Conservation (phyloP, 352 stramenopile genomes). For the Globisporangium orthogonon region DNA sequence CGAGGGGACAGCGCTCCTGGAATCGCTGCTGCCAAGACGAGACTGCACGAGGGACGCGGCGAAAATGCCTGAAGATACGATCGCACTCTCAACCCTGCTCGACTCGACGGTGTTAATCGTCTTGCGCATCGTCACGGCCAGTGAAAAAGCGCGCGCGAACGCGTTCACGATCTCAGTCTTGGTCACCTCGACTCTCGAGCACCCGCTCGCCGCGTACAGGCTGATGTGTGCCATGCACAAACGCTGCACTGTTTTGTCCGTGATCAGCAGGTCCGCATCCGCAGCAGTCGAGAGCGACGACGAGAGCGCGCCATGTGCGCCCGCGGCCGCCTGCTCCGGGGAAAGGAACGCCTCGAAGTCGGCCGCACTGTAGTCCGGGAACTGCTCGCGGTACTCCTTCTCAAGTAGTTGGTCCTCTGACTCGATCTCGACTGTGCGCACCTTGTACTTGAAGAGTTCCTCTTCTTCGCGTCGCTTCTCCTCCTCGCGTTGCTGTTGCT, state of each 20-base stretch:
- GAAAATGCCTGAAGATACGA: conserved; percentile 47
- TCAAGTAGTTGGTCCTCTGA: conserved; percentile 84
- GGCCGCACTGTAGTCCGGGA: conserved; percentile 86
- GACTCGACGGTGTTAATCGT: conserved; percentile 54
- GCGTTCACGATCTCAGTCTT: conserved; percentile 45
- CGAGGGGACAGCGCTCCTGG: conserved; percentile 30
- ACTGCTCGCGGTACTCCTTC: conserved; percentile 88
- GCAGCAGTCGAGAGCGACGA: conserved; percentile 10
- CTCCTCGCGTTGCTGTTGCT: conserved; percentile 74
- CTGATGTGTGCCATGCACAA: conserved; percentile 66
- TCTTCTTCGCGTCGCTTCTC: conserved; percentile 68
- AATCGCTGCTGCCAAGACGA: conserved; percentile 41
- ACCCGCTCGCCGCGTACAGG: conserved; percentile 52
- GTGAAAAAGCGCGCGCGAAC: conserved; percentile 64
- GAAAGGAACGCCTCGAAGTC: conserved; percentile 71
- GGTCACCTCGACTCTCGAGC: conserved; percentile 33
- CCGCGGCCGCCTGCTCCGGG: conserved; percentile 16
- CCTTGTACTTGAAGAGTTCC: conserved; percentile 83
- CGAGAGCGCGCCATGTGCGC: conserved; percentile 6
- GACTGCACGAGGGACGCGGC: conserved; percentile 68
- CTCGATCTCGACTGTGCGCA: conserved; percentile 71
- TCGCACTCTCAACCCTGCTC: conserved; percentile 34
- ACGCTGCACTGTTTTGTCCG: conserved; percentile 63
- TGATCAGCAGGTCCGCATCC: conserved; percentile 55
- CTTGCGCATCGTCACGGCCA: conserved; percentile 61